phyloP scores from a whole-genome alignment of 306 rosid genomes.

The Quercus agrifolia region DNA sequence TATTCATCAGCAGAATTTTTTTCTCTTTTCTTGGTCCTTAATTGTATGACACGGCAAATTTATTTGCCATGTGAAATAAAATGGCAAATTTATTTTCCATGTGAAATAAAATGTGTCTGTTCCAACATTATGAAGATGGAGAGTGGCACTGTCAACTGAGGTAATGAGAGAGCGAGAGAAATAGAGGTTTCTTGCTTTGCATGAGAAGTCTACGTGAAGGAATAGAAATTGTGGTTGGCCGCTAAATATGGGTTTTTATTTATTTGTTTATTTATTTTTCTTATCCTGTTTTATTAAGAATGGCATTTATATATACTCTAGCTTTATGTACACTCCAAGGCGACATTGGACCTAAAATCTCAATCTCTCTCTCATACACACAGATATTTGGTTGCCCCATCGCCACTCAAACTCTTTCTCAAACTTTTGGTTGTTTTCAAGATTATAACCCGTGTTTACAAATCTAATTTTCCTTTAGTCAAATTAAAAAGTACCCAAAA shows the following conservation, averaged over 20 bases:
- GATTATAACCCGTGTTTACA: constrained; percentile 6
- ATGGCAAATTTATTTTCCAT: neutral
- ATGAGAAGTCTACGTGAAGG: constrained; percentile 65
- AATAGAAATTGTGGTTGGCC: constrained; percentile 54
- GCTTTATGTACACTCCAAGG: constrained; percentile 67
- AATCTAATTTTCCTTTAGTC: constrained; percentile 36
- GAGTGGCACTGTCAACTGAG: neutral
- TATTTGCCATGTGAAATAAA: neutral
- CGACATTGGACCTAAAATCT: constrained; percentile 65
- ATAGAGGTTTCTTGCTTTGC: constrained; percentile 47
- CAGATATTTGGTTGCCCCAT: constrained; percentile 54
- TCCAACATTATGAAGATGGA: neutral
- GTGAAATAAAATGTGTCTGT: neutral
- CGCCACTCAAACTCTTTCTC: constrained; percentile 51
- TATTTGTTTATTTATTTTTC: neutral
- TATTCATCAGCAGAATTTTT: neutral
- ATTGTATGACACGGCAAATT: neutral
- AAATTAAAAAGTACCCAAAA: constrained; percentile 38
- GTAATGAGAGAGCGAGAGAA: constrained; percentile 10
- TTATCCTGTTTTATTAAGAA: neutral
- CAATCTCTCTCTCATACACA: constrained; percentile 18
- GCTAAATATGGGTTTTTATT: constrained; percentile 17
- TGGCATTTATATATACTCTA: constrained; percentile 35
- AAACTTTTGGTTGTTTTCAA: constrained; percentile 17
- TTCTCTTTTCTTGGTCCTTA: neutral